These are phyloP conservation scores for Melastoma candidum DNA, from an alignment of 441 rosid genomes.

Conservation along the genomic window DNA sequence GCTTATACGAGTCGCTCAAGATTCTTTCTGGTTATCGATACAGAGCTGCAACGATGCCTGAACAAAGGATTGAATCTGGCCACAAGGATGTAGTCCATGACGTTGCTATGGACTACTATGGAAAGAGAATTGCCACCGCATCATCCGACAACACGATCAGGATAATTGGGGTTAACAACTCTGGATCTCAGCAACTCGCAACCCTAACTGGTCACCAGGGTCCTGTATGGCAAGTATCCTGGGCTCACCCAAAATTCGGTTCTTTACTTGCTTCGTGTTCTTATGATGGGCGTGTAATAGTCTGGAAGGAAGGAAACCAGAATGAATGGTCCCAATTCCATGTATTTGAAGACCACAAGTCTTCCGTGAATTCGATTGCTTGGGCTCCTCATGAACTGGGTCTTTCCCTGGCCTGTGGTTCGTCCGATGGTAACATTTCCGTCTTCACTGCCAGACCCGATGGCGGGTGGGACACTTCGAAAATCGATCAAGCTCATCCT, in stretches of 20 bases:
- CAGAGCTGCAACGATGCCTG: constrained; percentile 10
- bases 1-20: no score
- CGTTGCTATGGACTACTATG: constrained; percentile 19
- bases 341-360: constrained; percentile 37
- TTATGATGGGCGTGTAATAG: constrained; percentile 33
- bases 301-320: constrained; percentile 42
- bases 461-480: constrained; percentile 35
- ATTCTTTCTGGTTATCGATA: no score
- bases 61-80: constrained; percentile 14
- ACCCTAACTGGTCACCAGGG: constrained; percentile 17
- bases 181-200: constrained; percentile 19
- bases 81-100: constrained; percentile 18
- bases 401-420: constrained; percentile 40
- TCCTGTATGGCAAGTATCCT: constrained; percentile 45
- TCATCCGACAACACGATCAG: constrained; percentile 16
- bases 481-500: constrained; percentile 44
- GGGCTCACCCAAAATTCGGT: constrained; percentile 53
- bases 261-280: constrained; percentile 44
- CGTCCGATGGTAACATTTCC: constrained; percentile 46
- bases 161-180: constrained; percentile 14
- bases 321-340: constrained; percentile 33
- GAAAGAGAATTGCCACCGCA: constrained; percentile 12
- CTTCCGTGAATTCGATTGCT: constrained; percentile 36
- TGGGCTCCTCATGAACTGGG: constrained; percentile 50
- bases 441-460: constrained; percentile 36